Evolutionary conservation across 2,329 filamentous ascomycete species (phyloP), one percentile per base, ranked within the genome.

Genomic region (Coniochaeta sp.): DNA sequence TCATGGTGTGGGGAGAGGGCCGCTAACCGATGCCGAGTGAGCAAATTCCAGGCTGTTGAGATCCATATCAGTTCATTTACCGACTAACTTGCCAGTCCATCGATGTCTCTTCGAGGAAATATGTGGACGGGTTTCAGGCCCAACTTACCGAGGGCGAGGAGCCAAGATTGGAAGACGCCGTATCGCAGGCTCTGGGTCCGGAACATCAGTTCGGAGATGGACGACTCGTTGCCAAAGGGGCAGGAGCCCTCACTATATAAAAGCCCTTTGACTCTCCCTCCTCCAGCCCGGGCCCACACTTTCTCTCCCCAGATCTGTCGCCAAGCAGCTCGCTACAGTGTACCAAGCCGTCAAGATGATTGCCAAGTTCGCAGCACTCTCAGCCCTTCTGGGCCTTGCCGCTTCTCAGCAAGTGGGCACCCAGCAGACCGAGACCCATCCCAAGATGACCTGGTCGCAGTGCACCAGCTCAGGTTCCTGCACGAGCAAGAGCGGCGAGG

Each of bases 401-500:
- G 68, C 73, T 42, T 77, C 74, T 61, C 82, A 84, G 67, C 74
- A 79, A 67, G 75, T 77, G 55, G 81, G 80, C 57, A 79, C 73
- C 36, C 61, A 71, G 61, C 71, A 70, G 16, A 68, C 75, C 8
- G 81, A 83, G 66, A 74, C 71, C 19, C 82, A 85, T 64, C 82
- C 81, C 60, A 67, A 76, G 59, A 72, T 85, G 67, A 79, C 74
- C 57, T 82, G 78, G 76, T 73, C 81, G 65, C 76, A 74, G 62
- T 85, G 81, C 68, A 77, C 79, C 30, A 69, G 72, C 19, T 77
- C 79, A 28, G 70, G 72, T 58, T 73, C 72, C 34, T 85, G 82
- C 70, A 77, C 76, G 2, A 76, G 73, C 22, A 72, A 78, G 59
- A 71, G 70, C 57, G 80, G 78, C 32, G 77, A 78, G 57, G 73